Conservation (phyloP, 805 yeast genomes). For the Cyberlindnera meyerae region DNA sequence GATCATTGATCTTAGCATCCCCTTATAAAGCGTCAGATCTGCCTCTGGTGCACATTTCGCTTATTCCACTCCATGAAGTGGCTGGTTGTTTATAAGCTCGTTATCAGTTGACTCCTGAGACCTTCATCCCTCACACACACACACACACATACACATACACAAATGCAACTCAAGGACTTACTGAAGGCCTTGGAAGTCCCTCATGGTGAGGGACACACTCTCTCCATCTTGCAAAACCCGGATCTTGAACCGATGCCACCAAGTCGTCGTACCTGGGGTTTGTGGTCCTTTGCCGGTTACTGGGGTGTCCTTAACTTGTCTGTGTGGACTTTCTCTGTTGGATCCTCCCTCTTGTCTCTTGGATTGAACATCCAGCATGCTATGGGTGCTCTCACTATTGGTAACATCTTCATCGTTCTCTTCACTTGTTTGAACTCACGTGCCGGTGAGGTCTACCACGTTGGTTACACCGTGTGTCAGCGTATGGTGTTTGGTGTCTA, state of each 20-base stretch:
- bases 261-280: slow-evolving; percentile 35
- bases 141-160: neutral
- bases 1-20: no score
- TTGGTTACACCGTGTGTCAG: slow-evolving; percentile 35
- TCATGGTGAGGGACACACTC: slow-evolving; percentile 17
- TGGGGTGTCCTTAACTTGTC: slow-evolving; percentile 34
- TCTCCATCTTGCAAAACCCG: slow-evolving; percentile 27
- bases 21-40: no score
- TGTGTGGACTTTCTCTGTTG: slow-evolving; percentile 35
- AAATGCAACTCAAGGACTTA: neutral
- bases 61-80: no score
- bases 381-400: slow-evolving; percentile 38
- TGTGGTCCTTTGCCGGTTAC: slow-evolving; percentile 29
- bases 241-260: slow-evolving; percentile 38
- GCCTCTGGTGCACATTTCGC: no score
- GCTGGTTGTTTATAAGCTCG: no score
- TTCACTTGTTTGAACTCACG: slow-evolving; percentile 34
- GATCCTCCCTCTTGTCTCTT: slow-evolving; percentile 33
- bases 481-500: slow-evolving; percentile 36
- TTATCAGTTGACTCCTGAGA: no score
- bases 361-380: slow-evolving; percentile 37
- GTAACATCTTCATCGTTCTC: slow-evolving; percentile 33
- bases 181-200: slow-evolving; percentile 22
- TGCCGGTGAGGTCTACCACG: slow-evolving; percentile 37
- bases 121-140: no score